phyloP scores from a whole-genome alignment of 148 eudicot genomes.

The Diospyros kaki region DNA sequence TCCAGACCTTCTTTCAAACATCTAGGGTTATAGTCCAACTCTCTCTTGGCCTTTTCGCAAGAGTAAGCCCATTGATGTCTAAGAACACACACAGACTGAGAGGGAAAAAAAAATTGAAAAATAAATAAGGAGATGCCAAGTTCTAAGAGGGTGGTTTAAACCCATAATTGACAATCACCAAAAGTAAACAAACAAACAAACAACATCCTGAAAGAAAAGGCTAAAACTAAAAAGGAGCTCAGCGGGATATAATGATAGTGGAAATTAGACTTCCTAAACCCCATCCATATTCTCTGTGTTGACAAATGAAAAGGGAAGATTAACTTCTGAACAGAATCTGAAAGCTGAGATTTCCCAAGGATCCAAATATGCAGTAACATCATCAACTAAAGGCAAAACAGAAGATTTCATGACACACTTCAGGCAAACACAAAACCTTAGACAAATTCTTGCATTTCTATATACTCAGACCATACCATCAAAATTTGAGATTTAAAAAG shows the following conservation, averaged over 20 bases:
- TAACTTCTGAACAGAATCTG: not conserved
- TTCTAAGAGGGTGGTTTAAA: too few species aligned
- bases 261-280: not conserved
- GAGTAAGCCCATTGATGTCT: constrained; percentile 84
- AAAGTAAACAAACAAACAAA: not conserved
- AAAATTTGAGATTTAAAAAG: not conserved
- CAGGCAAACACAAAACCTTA: too few species aligned
- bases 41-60: constrained; percentile 69
- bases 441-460: too few species aligned
- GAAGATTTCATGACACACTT: too few species aligned
- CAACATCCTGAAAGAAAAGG: not conserved
- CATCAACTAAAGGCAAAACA: too few species aligned
- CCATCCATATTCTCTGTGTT: not conserved
- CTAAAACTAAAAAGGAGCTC: not conserved
- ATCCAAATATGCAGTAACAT: too few species aligned
- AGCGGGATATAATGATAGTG: not conserved
- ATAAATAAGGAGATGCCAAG: too few species aligned
- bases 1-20: constrained; percentile 75
- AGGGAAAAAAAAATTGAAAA: too few species aligned
- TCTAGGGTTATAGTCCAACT: constrained; percentile 74
- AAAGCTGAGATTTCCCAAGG: not conserved
- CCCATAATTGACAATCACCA: too few species aligned
- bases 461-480: too few species aligned
- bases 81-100: constrained; percentile 51
- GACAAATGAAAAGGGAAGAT: not conserved